Percentiles rank a stretch among this genome's conserved stretches.
Evolutionary conservation across 2,329 filamentous ascomycete species (phyloP).

Genomic region (Penicillium vulpinum): DNA sequence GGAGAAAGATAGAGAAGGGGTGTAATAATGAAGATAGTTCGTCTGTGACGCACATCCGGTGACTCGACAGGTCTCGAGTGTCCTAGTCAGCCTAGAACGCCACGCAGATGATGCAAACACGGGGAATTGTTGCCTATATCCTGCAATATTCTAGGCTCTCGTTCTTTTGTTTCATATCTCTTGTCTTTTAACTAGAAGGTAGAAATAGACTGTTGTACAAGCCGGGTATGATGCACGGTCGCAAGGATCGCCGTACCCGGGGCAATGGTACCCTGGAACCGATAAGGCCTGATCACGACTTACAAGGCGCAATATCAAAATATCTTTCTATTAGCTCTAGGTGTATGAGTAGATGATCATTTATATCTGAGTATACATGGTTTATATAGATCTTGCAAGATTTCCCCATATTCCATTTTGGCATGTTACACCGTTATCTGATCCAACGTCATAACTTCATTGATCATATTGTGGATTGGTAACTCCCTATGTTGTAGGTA

Average conservation of each 20-base stretch:
- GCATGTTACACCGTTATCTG: slow-evolving; percentile 1
- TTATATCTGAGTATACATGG: neutral
- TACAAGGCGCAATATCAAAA: neutral
- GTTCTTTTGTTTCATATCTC: neutral
- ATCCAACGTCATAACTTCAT: slow-evolving; percentile 3
- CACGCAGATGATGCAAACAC: slow-evolving; percentile 5
- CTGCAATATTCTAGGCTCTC: neutral
- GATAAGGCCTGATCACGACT: slow-evolving; percentile 7
- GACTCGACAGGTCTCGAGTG: slow-evolving; percentile 37
- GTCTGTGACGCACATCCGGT: slow-evolving; percentile 47
- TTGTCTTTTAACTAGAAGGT: neutral
- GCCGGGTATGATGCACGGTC: neutral
- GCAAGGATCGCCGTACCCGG: slow-evolving; percentile 4
- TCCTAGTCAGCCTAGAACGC: slow-evolving; percentile 3
- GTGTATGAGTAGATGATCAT: neutral
- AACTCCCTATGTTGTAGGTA: too few relatives aligned
- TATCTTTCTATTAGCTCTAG: neutral
- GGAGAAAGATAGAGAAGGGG: slow-evolving; percentile 19
- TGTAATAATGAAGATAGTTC: slow-evolving; percentile 19
- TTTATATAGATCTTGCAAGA: neutral
- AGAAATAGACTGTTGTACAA: neutral
- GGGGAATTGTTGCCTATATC: neutral
- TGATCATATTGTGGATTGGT: too few relatives aligned
- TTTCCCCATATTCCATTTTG: neutral
- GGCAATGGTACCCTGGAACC: neutral